Conservation (phyloP, 345 rosid genomes). For the Orychophragmus violaceus region DNA sequence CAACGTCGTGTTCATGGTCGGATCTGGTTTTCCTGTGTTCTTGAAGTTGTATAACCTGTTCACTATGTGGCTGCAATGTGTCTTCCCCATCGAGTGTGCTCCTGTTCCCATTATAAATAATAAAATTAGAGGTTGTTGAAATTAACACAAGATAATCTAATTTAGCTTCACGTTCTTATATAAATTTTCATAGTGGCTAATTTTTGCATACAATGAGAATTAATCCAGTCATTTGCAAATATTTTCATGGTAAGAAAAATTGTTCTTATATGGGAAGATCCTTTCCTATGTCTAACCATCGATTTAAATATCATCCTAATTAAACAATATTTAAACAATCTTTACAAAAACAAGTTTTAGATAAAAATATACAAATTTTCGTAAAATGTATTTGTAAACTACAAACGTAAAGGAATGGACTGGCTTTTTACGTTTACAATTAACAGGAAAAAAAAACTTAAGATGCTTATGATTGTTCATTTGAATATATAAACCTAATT, state of each 20-base stretch:
- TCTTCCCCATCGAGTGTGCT: slow-evolving; percentile 58
- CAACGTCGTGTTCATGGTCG: slow-evolving; percentile 38
- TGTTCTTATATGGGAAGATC: too few species aligned
- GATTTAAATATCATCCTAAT: too few species aligned
- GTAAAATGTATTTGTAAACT: neutral
- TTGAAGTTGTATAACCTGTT: slow-evolving; percentile 59
- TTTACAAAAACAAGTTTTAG: too few species aligned
- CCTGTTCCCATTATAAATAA: slow-evolving; percentile 32
- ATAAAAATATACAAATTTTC: too few species aligned
- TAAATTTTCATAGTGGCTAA: neutral
- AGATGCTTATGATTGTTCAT: neutral
- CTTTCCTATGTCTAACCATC: too few species aligned
- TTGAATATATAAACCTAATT: neutral
- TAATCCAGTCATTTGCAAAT: neutral
- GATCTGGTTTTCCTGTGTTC: slow-evolving; percentile 49
- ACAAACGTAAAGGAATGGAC: neutral
- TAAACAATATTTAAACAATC: too few species aligned
- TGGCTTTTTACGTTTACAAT: neutral
- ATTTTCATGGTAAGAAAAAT: neutral
- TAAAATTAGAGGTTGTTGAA: neutral
- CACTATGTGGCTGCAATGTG: slow-evolving; percentile 43
- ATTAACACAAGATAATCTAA: neutral
- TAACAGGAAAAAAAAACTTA: neutral
- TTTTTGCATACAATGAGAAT: neutral
- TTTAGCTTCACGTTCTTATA: neutral